Base-by-base conservation (phyloP, 192 early-diverging fungal genomes). In the Gonapodya sp. region DNA sequence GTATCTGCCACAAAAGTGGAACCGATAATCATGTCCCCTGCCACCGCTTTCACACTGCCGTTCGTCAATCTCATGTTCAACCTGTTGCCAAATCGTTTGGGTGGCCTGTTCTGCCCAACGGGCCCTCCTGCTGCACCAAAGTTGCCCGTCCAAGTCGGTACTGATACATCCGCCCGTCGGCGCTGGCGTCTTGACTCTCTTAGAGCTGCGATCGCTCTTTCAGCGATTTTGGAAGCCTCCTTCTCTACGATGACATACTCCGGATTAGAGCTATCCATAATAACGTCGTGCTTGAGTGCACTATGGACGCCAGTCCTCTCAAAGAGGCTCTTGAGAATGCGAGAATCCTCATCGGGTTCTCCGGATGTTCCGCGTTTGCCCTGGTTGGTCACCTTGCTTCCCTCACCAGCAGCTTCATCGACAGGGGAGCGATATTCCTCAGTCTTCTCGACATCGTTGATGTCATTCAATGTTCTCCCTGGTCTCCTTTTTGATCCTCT, bases 111-210 rank as follows among this genome's bases (percentile, higher is more conserved):
- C 75, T 31, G 14, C 8, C 32, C 18, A 37, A 35, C 80, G 77
- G 85, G 82, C 16, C 83, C 86, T 0, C 92, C 90, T 30, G 88
- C 90, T 33, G 81, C 73, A 0, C 95, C 96, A 1, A 89, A 94
- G 2, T 87, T 86, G 8, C 97, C 97, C 0, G 97, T 98, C 93
- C 95, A 98, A 0, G 97, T 98, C 0, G 95, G 95, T 18, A 92
- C 88, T 14, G 88, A 88, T 36, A 95, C 88, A 73, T 92, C 90
- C 18, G 86, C 78, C 36, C 88, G 85, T 35, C 92, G 86, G 18
- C 93, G 85, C 8, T 86, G 82, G 82, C 91, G 88, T 73, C 95
- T 88, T 0, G 93, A 94, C 35, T 90, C 88, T 46, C 90, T 92
- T 77, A 99, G 83, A 0, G 93, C 94, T 0, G 83, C 87, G 30